Conservation (phyloP, 228 moss, liverwort and hornwort genomes). For the Sphagnum magellanicum region DNA sequence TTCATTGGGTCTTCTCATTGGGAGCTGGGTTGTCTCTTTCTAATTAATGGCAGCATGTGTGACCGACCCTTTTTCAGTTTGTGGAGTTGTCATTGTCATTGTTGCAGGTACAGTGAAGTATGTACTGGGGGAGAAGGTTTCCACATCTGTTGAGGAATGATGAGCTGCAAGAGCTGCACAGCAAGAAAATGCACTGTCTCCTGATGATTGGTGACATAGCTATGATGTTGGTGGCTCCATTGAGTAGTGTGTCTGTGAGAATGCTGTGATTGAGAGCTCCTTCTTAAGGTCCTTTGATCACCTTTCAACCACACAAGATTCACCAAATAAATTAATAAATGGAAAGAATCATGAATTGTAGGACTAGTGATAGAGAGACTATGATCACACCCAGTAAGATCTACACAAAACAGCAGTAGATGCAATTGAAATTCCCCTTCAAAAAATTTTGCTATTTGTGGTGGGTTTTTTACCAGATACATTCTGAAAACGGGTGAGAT, state of each 20-base stretch:
- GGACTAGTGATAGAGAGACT: no score
- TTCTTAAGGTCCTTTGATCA: conserved; percentile 58
- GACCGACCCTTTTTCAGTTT: no score
- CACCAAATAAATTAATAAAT: no score
- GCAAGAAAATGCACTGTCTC: conserved; percentile 28
- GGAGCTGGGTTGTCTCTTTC: no score
- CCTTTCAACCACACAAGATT: background rate
- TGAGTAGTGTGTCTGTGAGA: conserved; percentile 53
- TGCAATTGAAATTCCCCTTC: no score
- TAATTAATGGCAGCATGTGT: no score
- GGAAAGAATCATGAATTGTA: no score
- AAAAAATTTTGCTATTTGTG: no score
- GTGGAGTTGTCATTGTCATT: no score
- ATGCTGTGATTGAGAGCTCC: conserved; percentile 66
- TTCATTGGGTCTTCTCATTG: no score
- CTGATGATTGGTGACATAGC: conserved; percentile 81
- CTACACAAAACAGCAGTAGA: no score
- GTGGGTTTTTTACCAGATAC: conserved; percentile 30
- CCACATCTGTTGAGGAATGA: conserved; percentile 68
- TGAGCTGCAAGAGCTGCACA: conserved; percentile 53
- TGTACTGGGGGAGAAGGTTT: conserved; percentile 97
- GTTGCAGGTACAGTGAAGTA: conserved; percentile 63
- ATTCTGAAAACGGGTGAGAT: conserved; percentile 53
- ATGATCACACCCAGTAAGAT: no score
- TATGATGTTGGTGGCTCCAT: conserved; percentile 88